A percentile compares a stretch with the other conserved stretches of the same genome.
These are phyloP conservation scores for Sporothrix schenckii DNA, from an alignment of 2,329 filamentous ascomycete genomes.

Conservation along the genomic window DNA sequence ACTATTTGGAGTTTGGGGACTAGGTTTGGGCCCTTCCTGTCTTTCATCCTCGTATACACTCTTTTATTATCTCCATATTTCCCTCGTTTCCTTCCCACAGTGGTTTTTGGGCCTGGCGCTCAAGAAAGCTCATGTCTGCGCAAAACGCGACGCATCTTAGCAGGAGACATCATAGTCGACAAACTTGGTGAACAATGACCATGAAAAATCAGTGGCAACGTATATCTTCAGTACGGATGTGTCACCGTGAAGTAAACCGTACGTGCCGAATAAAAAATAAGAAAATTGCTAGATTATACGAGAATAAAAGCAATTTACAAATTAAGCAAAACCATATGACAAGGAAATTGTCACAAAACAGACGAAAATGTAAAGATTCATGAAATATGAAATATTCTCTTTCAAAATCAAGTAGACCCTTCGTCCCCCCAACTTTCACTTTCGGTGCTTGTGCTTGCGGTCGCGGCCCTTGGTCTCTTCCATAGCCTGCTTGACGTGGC, in stretches of 20 bases:
- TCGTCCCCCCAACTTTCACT: not conserved
- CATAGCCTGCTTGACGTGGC: not conserved
- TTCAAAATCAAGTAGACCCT: not conserved
- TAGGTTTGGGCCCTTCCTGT: not conserved
- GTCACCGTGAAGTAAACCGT: too few relatives aligned
- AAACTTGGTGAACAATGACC: not conserved
- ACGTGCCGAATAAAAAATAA: too few relatives aligned
- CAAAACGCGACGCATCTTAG: not conserved
- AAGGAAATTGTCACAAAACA: too few relatives aligned
- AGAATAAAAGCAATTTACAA: too few relatives aligned
- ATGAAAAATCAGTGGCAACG: not conserved
- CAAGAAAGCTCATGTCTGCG: not conserved
- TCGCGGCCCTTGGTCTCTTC: constrained; percentile 10
- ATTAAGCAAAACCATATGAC: too few relatives aligned
- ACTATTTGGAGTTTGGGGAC: constrained; percentile 10
- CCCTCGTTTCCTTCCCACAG: not conserved
- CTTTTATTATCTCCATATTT: too few relatives aligned
- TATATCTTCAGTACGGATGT: too few relatives aligned
- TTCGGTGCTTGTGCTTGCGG: constrained; percentile 14
- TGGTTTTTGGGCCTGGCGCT: not conserved
- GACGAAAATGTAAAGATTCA: not conserved
- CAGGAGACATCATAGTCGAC: not conserved
- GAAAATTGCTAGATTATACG: too few relatives aligned
- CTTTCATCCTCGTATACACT: too few relatives aligned
- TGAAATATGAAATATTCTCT: not conserved